Base-by-base conservation (phyloP, 2,329 filamentous ascomycete genomes). In the Neofusicoccum umdonicola region DNA sequence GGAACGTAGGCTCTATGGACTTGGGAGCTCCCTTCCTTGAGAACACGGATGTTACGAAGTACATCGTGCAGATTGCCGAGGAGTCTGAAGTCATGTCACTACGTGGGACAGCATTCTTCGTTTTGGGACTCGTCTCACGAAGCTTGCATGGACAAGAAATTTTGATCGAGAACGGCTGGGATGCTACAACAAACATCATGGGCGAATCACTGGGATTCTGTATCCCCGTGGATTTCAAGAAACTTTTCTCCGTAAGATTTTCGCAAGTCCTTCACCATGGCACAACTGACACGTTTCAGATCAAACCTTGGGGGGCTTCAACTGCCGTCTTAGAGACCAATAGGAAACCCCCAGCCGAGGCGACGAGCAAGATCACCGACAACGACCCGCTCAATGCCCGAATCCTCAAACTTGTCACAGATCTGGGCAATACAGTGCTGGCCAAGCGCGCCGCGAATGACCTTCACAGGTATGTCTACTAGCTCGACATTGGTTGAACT, bases 1-100 rank as follows among this genome's bases (percentile, higher is more conserved):
- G 95, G 27, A 99, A 99, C 71, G 94, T 99, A 42, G 95, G 95
- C 0, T 97, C 93, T 0, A 98, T 99, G 93, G 94, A 98, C 71
- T 87, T 97, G 1, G 95, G 95, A 1, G 94, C 94, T 1, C 93
- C 93, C 0, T 99, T 99, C 75, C 83, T 99, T 3, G 95, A 97
- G 77, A 89, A 90, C 64, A 91, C 88, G 42, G 91, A 97, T 69
- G 92, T 98, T 42, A 92, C 98, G 17, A 87, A 90, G 72, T 87
- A 90, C 67, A 94, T 99, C 67, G 88, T 98, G 52, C 84, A 88
- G 68, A 97, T 99, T 73, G 95, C 95, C 0, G 92, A 97, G 75
- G 82, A 83, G 34, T 93, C 95, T 47, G 88, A 93, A 69, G 91
- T 99, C 57, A 90, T 99, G 87, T 96, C 92, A 65, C 84, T 99